These are phyloP conservation scores for Scalesia atractyloides DNA, from an alignment of 129 eudicot genomes.

Conservation along the genomic window DNA sequence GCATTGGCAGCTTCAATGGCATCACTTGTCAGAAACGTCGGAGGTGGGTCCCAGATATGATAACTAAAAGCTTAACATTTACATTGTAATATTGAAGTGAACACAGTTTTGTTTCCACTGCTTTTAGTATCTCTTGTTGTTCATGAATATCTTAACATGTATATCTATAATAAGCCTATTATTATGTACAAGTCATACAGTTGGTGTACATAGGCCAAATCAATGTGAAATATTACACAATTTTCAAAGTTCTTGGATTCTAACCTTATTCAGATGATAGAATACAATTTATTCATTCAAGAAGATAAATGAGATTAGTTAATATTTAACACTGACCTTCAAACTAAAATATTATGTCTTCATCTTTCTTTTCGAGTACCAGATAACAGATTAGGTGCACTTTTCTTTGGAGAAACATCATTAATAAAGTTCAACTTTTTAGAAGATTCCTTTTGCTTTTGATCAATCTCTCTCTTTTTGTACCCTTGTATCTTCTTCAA, in stretches of 20 bases:
- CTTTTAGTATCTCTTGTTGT: slow-evolving; percentile 12
- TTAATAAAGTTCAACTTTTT: slow-evolving; percentile 38
- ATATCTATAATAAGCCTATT: slow-evolving; percentile 16
- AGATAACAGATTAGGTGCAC: slow-evolving; percentile 38
- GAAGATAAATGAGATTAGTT: background rate
- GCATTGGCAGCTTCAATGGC: slow-evolving; percentile 70
- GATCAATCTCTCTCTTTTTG: slow-evolving; percentile 72
- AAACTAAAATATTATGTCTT: slow-evolving; percentile 63
- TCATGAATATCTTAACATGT: slow-evolving; percentile 17
- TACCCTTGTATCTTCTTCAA: slow-evolving; percentile 79
- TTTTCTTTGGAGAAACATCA: slow-evolving; percentile 52
- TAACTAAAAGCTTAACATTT: background rate
- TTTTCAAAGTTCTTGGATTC: slow-evolving; percentile 1
- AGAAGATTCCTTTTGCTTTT: slow-evolving; percentile 59
- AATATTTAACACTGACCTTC: slow-evolving; percentile 34
- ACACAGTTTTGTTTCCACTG: slow-evolving; percentile 34
- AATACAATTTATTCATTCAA: slow-evolving; percentile 20
- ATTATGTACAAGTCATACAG: slow-evolving; percentile 14
- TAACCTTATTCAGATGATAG: slow-evolving; percentile 21
- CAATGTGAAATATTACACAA: slow-evolving; percentile 22
- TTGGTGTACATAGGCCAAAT: slow-evolving; percentile 17
- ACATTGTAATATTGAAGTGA: slow-evolving; percentile 13
- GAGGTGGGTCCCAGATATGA: slow-evolving; percentile 30
- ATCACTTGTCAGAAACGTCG: slow-evolving; percentile 51
- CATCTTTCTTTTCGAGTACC: slow-evolving; percentile 45